Evolutionary conservation across 352 stramenopile genomes (phyloP), one percentile per base, ranked within the genome.

Genomic region (Phytophthora ramorum): DNA sequence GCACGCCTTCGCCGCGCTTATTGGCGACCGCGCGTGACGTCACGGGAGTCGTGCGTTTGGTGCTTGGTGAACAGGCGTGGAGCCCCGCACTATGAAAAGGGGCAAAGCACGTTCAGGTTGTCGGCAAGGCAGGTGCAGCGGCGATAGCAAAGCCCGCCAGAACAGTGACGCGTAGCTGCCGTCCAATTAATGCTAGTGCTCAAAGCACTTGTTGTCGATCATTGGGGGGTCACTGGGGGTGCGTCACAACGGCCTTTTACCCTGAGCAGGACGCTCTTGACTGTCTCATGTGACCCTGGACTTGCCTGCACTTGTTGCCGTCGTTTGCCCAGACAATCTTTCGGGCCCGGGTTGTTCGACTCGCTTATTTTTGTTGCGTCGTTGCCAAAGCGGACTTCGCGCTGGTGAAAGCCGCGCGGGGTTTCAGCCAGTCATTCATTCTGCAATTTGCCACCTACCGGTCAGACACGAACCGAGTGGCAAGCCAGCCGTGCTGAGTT

Each of bases 201-300:
- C 30, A 3, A 3, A 16, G 6, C 26, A 17, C 16, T 51, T 40
- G 30, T 26, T 13, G 20, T 22, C 9, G 41, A 4, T 58, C 22
- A 71, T 68, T 71, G 51, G 62, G 28, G 59, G 56, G 44, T 52
- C 46, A 45, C 46, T 8, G 30, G 19, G 13, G n/a, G 40, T 16
- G 52, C 50, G 59, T 62, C 53, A 45, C 54, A 20, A 45, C 26
- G 34, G 32, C 34, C 58, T 51, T 73, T 47, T 64, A 35, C 51
- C 32, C 56, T 63, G 54, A 67, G 54, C 56, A 62, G 55, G 67
- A 60, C 61, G 47, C 46, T 9, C 55, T 63, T 71, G 62, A 67
- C 67, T 75, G 67, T 75, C 67, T 69, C 67, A 75, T 75, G 67
- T 65, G 62, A 51, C 32, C 40, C n/a, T 49, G 46, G 38, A 34